A percentile compares a stretch with the other conserved stretches of the same genome.
These are phyloP conservation scores for Mycena rosella DNA, from an alignment of 768 basidiomycete genomes.

Conservation along the genomic window DNA sequence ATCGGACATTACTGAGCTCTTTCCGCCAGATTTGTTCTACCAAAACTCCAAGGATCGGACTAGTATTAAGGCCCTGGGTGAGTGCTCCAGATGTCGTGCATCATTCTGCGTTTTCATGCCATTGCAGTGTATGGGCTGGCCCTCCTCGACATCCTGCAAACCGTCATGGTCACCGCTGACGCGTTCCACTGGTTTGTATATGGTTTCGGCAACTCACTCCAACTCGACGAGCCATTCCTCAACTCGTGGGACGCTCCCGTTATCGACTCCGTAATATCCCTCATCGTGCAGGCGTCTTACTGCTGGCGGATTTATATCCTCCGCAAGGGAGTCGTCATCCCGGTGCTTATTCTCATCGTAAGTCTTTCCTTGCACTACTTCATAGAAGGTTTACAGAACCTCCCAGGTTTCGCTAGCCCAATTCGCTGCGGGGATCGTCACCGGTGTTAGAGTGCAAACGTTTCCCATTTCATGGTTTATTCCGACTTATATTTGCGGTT, in stretches of 20 bases:
- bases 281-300: slow-evolving; percentile 39
- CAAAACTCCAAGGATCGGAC: slow-evolving; percentile 22
- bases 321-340: slow-evolving; percentile 19
- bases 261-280: no score
- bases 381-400: not conserved
- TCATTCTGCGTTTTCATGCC: slow-evolving; percentile 11
- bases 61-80: slow-evolving; percentile 26
- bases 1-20: slow-evolving; percentile 2
- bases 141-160: slow-evolving; percentile 39
- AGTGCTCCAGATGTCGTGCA: slow-evolving; percentile 2
- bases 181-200: slow-evolving; percentile 44
- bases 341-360: slow-evolving; percentile 31
- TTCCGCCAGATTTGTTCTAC: slow-evolving; percentile 24
- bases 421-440: slow-evolving; percentile 27
- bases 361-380: not conserved
- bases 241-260: no score
- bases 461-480: slow-evolving; percentile 6
- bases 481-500: slow-evolving; percentile 14
- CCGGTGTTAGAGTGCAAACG: slow-evolving; percentile 22
- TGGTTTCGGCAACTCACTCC: slow-evolving; percentile 34
- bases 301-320: slow-evolving; percentile 38
- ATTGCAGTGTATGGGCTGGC: slow-evolving; percentile 38
- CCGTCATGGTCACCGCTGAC: slow-evolving; percentile 38
- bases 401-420: slow-evolving; percentile 29
- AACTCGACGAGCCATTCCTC: slow-evolving; percentile 34